These are phyloP conservation scores for Leucocoprinus sp. DNA, from an alignment of 768 basidiomycete genomes.

Conservation along the genomic window DNA sequence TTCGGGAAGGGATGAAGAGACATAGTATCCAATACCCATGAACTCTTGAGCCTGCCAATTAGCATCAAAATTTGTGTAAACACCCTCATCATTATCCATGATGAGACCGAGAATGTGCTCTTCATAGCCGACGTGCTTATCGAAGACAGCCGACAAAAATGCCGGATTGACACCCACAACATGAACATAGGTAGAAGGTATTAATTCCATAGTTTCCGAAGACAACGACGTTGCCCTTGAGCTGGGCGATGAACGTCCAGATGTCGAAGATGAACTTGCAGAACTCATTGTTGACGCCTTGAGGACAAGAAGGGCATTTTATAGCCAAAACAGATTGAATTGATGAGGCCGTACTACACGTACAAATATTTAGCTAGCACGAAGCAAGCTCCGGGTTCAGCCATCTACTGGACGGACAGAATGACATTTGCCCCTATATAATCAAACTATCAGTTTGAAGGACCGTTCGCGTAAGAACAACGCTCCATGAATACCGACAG, in stretches of 20 bases:
- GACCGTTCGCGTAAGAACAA: neutral
- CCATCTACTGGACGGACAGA: neutral
- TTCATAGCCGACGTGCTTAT: constrained; percentile 20
- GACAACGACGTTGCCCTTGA: constrained; percentile 30
- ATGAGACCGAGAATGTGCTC: constrained; percentile 19
- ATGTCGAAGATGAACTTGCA: constrained; percentile 20
- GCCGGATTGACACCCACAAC: constrained; percentile 16
- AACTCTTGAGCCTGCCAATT: constrained; percentile 4
- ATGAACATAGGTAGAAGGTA: constrained; percentile 19
- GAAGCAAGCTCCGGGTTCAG: constrained; percentile 6
- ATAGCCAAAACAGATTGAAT: constrained; percentile 16
- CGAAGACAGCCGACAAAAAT: constrained; percentile 22
- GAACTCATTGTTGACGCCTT: constrained; percentile 8
- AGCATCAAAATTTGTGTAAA: constrained; percentile 3
- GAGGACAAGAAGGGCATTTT: constrained; percentile 17
- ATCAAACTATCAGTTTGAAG: constrained; percentile 1
- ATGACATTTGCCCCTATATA: neutral
- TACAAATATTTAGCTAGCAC: constrained; percentile 16
- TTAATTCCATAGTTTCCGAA: constrained; percentile 15
- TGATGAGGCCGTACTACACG: constrained; percentile 13
- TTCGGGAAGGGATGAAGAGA: constrained; percentile 7
- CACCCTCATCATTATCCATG: constrained; percentile 21
- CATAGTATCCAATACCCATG: constrained; percentile 1
- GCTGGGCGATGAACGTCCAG: constrained; percentile 23
- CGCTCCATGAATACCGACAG: neutral